phyloP scores from a whole-genome alignment of 2,329 filamentous ascomycete genomes.

The Penicillium sp. region DNA sequence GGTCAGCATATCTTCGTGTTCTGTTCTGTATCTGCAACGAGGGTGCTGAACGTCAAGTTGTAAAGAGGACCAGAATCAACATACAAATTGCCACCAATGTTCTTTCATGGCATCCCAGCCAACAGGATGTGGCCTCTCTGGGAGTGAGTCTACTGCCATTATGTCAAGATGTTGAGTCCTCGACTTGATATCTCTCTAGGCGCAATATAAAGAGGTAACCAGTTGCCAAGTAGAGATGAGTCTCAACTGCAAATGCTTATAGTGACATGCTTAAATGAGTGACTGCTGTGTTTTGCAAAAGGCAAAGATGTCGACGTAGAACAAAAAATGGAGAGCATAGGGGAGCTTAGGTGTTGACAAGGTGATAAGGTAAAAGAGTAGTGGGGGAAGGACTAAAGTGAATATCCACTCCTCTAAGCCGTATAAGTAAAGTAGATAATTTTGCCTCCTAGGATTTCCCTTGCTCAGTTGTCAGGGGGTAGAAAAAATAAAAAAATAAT shows the following conservation, averaged over 20 bases:
- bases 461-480: constrained; percentile 1
- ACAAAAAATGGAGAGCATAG: not conserved
- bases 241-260: not conserved
- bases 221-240: not conserved
- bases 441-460: constrained; percentile 10
- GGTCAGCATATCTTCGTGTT: constrained; percentile 15
- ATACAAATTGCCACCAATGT: constrained; percentile 48
- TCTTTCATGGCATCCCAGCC: constrained; percentile 38
- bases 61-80: constrained; percentile 16
- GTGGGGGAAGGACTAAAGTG: constrained; percentile 3
- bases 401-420: constrained; percentile 11
- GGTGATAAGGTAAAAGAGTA: constrained; percentile 6
- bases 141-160: constrained; percentile 29
- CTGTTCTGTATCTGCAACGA: not conserved
- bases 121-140: constrained; percentile 26
- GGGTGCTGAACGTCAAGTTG: constrained; percentile 1
- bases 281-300: not conserved
- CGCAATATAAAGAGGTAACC: not conserved
- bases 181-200: not conserved
- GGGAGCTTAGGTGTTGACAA: constrained; percentile 3
- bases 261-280: constrained; percentile 8
- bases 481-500: not conserved
- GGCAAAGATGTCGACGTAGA: not conserved
- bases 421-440: constrained; percentile 1
- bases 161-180: constrained; percentile 12